A percentile compares a stretch with the other conserved stretches of the same genome.
Conservation (phyloP, 2,329 filamentous ascomycete genomes). For the Colletotrichum tofieldiae region DNA sequence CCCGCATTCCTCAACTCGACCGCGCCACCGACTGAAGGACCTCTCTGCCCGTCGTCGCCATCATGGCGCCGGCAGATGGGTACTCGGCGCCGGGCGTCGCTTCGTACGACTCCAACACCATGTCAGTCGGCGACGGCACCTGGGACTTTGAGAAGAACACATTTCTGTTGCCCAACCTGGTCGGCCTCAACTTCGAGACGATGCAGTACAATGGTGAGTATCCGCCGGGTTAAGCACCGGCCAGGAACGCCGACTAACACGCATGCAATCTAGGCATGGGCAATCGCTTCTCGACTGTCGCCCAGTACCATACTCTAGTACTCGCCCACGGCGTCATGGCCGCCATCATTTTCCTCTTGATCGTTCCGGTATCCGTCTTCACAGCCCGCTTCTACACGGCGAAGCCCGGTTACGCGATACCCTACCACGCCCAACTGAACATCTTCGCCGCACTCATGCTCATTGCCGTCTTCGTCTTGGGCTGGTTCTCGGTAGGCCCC, state of each 20-base stretch:
- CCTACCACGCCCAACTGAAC: slow-evolving; percentile 82
- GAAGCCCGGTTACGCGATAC: slow-evolving; percentile 73
- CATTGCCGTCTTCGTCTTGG: slow-evolving; percentile 81
- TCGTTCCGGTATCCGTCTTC: slow-evolving; percentile 83
- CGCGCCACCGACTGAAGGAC: slow-evolving; percentile 33
- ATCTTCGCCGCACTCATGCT: slow-evolving; percentile 77
- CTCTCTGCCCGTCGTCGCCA: slow-evolving; percentile 57
- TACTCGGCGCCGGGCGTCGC: slow-evolving; percentile 81
- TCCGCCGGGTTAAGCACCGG: slow-evolving; percentile 9
- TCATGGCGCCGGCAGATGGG: slow-evolving; percentile 73
- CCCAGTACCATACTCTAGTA: slow-evolving; percentile 80
- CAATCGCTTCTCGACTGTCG: slow-evolving; percentile 80
- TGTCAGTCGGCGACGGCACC: slow-evolving; percentile 86
- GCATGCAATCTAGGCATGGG: slow-evolving; percentile 77
- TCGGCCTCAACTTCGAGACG: slow-evolving; percentile 84
- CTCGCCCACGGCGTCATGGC: slow-evolving; percentile 81
- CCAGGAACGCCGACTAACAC: slow-evolving; percentile 40
- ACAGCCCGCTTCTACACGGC: slow-evolving; percentile 79
- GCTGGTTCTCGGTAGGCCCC: slow-evolving; percentile 84
- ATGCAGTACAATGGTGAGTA: slow-evolving; percentile 86
- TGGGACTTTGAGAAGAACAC: slow-evolving; percentile 85
- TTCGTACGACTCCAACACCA: slow-evolving; percentile 80
- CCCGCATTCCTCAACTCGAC: slow-evolving; percentile 26
- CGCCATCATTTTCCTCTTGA: slow-evolving; percentile 80
- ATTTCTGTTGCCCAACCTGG: slow-evolving; percentile 84